Evolutionary conservation across 2,329 filamentous ascomycete genomes (phyloP), one percentile per base, ranked within the genome.

Genomic region (Rutstroemia sp.): DNA sequence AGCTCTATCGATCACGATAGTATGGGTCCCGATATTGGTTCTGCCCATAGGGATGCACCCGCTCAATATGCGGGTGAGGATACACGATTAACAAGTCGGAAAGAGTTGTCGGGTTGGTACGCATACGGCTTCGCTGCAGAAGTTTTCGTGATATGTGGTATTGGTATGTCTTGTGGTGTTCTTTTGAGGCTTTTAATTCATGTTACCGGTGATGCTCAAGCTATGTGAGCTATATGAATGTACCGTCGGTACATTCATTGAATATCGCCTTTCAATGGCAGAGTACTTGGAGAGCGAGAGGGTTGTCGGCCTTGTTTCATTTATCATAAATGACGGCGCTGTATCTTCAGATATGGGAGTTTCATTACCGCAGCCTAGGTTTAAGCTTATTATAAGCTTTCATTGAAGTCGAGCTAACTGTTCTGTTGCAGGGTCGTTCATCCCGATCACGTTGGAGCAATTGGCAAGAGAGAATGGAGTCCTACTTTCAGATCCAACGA

Each of bases 41-140:
- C 55, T 41, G 49, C 65, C 16, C 63, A 60, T 23, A 64, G 65
- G 48, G 66, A 70, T 58, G 59, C 55, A 14, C 63, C 70, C 68
- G 66, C 74, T 62, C 65, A 82, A 57, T 96, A 95, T 70, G 78
- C 79, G 2, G 90, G 88, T 60, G 90, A 97, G 70, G 94, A 99
- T 72, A 88, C 84, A 23, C 81, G 92, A n/a, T 82, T 88, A 55
- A 97, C 94, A 9, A 96, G 89, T 71, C 76, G 75, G 64, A 92
- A 88, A 72, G 94, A 99, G 79, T 80, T 97, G 58, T 78, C 84
- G 41, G 94, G 92, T 65, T 99, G 95, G 89, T 99, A 97, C 73
- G 87, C 87, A 70, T 97, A 97, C 75, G 88, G 88, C 44, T 97
- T 95, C 78, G 94, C 94, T 23, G 91, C 92, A 19, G 94, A 99